Evolutionary conservation across 164 flowering plant species (phyloP).

Genomic region (Tetrastigma voinierianum): DNA sequence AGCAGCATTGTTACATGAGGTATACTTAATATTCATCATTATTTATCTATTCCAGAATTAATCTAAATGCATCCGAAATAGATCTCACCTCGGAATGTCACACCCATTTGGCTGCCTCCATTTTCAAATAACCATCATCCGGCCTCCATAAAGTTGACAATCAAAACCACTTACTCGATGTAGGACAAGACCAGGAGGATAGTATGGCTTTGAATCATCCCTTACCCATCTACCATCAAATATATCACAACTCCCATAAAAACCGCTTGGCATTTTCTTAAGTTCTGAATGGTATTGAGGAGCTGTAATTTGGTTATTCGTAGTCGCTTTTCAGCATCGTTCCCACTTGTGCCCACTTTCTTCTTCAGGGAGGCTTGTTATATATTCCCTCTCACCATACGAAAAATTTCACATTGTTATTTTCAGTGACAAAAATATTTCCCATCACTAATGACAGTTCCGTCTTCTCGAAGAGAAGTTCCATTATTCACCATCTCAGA

Average conservation of each 20-base stretch:
- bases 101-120: slow-evolving; percentile 85
- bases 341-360: slow-evolving; percentile 2
- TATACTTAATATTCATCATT: not conserved
- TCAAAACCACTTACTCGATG: slow-evolving; percentile 69
- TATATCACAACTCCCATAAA: slow-evolving; percentile 50
- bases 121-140: slow-evolving; percentile 48
- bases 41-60: not conserved
- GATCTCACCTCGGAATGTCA: slow-evolving; percentile 51
- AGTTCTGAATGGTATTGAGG: slow-evolving; percentile 11
- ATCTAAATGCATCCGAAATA: not conserved
- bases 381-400: not conserved
- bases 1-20: not conserved
- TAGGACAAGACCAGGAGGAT: slow-evolving; percentile 78
- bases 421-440: not conserved
- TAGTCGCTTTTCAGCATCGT: not conserved
- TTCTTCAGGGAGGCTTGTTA: not conserved
- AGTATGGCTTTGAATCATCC: slow-evolving; percentile 63
- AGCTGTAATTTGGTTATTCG: not conserved
- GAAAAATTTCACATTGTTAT: slow-evolving; percentile 9
- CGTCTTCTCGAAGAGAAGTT: slow-evolving; percentile 8
- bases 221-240: slow-evolving; percentile 84
- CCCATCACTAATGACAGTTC: not conserved
- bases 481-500: slow-evolving; percentile 7
- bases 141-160: slow-evolving; percentile 72
- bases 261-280: slow-evolving; percentile 4